Conservation (phyloP, 2,329 filamentous ascomycete species). For the Sarocladium kiliense region DNA sequence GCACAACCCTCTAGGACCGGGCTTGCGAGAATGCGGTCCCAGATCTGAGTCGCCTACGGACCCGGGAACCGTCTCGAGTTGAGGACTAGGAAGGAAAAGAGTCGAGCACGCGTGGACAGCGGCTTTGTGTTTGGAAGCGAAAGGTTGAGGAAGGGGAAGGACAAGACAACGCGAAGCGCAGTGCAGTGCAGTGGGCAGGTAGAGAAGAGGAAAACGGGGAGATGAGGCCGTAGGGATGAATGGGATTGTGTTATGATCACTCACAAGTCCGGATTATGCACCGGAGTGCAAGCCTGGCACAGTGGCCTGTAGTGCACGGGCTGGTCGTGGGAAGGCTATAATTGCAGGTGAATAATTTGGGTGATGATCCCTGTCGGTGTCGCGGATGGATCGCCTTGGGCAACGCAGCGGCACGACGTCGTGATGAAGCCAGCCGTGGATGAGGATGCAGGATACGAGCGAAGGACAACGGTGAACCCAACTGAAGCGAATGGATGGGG, state of each 20-base stretch:
- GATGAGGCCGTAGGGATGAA: neutral
- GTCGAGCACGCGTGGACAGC: neutral
- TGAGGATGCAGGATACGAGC: neutral
- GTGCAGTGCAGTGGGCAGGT: neutral
- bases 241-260: slow-evolving; percentile 7
- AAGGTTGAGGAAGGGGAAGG: neutral
- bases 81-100: neutral
- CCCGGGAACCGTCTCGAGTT: neutral
- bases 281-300: slow-evolving; percentile 1
- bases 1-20: slow-evolving; percentile 4
- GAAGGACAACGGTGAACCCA: neutral
- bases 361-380: slow-evolving; percentile 4
- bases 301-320: slow-evolving; percentile 6
- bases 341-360: slow-evolving; percentile 6
- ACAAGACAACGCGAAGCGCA: neutral
- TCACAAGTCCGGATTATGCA: slow-evolving; percentile 7
- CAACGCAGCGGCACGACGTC: neutral
- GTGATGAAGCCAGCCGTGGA: neutral
- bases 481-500: slow-evolving; percentile 2
- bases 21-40: slow-evolving; percentile 2
- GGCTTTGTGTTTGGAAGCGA: neutral
- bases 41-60: neutral
- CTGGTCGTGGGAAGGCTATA: neutral
- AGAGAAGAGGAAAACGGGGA: neutral
- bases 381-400: slow-evolving; percentile 2